Conservation (phyloP, 768 basidiomycete genomes). For the Saitozyma podzolica region DNA sequence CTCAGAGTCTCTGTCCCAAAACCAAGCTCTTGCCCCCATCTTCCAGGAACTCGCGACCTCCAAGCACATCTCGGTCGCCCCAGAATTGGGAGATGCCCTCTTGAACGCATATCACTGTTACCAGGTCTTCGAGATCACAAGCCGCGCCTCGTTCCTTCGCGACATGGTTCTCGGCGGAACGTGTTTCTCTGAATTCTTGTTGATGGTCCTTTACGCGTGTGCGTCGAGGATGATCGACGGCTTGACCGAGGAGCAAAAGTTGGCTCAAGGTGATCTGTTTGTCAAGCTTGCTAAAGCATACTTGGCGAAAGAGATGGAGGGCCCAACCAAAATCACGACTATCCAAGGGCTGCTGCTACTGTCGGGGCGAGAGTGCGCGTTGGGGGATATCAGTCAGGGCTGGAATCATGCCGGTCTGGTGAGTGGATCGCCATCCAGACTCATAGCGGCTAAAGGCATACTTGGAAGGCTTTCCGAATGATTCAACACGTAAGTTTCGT, state of each 20-base stretch:
- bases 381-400: no score
- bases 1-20: neutral
- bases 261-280: conserved; percentile 17
- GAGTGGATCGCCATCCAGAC: neutral
- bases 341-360: conserved; percentile 11
- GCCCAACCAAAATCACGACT: conserved; percentile 9
- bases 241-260: conserved; percentile 9
- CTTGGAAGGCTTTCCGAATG: conserved; percentile 16
- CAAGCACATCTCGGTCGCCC: conserved; percentile 22
- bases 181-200: conserved; percentile 16
- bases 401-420: no score
- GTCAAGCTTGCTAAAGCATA: conserved; percentile 17
- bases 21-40: conserved; percentile 11
- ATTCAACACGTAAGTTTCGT: conserved; percentile 15
- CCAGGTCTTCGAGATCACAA: conserved; percentile 11
- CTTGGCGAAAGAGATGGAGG: conserved; percentile 18
- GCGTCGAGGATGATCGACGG: conserved; percentile 22
- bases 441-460: neutral
- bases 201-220: conserved; percentile 18
- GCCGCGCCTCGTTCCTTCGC: conserved; percentile 10
- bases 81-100: conserved; percentile 17
- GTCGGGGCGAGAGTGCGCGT: neutral
- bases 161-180: conserved; percentile 21
- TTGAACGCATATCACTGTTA: conserved; percentile 13
- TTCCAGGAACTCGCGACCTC: conserved; percentile 16